Conservation (phyloP, 257 asterid species). For the Nicotiana tabacum region DNA sequence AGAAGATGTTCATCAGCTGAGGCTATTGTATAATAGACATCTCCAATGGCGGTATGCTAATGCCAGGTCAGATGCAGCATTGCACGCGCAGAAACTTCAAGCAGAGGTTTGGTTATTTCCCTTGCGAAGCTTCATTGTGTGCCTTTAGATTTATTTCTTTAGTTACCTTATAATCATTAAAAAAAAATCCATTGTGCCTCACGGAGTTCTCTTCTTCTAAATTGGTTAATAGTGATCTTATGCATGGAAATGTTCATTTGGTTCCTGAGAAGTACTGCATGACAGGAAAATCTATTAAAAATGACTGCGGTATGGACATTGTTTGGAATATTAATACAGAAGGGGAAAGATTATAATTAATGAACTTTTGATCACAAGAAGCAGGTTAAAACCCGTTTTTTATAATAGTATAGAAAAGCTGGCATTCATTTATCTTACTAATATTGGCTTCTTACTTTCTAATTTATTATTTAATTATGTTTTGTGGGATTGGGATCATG, state of each 20-base stretch:
- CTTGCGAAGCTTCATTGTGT: background rate
- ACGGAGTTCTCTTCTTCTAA: background rate
- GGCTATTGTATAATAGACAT: slow-evolving; percentile 72
- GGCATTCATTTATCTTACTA: background rate
- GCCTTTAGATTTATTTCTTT: slow-evolving; percentile 2
- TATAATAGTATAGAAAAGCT: background rate
- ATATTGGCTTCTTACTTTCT: background rate
- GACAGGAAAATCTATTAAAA: background rate
- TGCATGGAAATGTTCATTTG: background rate
- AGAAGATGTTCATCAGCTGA: slow-evolving; percentile 79
- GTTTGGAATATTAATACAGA: background rate
- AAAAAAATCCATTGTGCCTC: background rate
- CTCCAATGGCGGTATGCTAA: slow-evolving; percentile 84
- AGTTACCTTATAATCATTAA: background rate
- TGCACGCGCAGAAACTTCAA: slow-evolving; percentile 47
- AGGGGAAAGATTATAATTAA: background rate
- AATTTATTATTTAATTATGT: background rate
- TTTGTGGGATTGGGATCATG: background rate
- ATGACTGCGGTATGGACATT: background rate
- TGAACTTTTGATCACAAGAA: background rate
- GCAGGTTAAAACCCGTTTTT: background rate
- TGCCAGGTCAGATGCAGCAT: slow-evolving; percentile 51
- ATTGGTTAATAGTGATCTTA: background rate
- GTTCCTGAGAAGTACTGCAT: background rate
- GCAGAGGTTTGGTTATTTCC: slow-evolving; percentile 58